Conservation (phyloP, 768 basidiomycete species). For the Rhodocollybia butyracea region DNA sequence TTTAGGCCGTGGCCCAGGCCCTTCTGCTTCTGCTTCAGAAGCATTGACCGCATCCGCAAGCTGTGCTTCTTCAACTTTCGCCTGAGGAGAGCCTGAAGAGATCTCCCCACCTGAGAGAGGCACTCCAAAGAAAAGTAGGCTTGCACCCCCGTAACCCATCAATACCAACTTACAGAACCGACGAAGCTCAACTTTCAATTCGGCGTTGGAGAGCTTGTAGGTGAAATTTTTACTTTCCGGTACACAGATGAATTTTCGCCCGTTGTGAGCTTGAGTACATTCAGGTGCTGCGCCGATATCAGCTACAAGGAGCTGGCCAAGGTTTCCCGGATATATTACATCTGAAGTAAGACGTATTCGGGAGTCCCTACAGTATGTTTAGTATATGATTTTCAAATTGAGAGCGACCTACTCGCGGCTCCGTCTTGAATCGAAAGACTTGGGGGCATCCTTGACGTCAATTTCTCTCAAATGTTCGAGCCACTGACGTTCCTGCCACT, state of each 20-base stretch:
- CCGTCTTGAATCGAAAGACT: constrained; percentile 24
- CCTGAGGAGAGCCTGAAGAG: constrained; percentile 28
- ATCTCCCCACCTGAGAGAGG: constrained; percentile 29
- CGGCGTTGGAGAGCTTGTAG: constrained; percentile 32
- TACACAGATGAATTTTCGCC: no score
- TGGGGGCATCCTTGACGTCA: constrained; percentile 46
- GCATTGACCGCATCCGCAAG: constrained; percentile 67
- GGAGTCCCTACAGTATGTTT: constrained; percentile 35
- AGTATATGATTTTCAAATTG: background rate
- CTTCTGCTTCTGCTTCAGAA: constrained; percentile 62
- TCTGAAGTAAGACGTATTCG: constrained; percentile 72
- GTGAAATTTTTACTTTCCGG: no score
- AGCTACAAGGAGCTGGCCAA: constrained; percentile 74
- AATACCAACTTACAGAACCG: constrained; percentile 80
- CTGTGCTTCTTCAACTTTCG: constrained; percentile 58
- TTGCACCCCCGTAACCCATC: constrained; percentile 82
- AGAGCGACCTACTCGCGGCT: constrained; percentile 29
- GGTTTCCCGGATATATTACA: constrained; percentile 61
- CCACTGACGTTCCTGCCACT: constrained; percentile 76
- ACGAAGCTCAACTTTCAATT: constrained; percentile 68
- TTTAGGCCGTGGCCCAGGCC: constrained; percentile 23
- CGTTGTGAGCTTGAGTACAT: constrained; percentile 29
- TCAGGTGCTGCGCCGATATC: constrained; percentile 67
- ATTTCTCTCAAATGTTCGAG: constrained; percentile 64
- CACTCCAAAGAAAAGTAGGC: constrained; percentile 78